phyloP scores from a whole-genome alignment of 768 basidiomycete species.

The Boletus subparvulus region DNA sequence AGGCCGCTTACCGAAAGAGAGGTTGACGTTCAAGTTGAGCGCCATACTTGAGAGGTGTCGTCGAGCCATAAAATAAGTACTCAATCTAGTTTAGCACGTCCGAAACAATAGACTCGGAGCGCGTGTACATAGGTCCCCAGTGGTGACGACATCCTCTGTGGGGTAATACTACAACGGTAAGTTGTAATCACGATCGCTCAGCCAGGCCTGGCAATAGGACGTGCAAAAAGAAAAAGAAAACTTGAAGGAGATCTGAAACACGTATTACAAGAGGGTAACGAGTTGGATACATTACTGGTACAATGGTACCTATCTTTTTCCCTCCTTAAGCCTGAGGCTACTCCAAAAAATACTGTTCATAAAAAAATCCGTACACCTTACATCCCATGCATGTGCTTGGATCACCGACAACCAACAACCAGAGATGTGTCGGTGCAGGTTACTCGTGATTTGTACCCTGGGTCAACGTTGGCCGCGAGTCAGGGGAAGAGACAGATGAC shows the following conservation, averaged over 20 bases:
- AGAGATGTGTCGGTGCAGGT: not conserved
- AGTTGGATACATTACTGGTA: constrained; percentile 25
- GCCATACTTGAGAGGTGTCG: too few relatives aligned
- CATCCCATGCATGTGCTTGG: not conserved
- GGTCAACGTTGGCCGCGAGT: constrained; percentile 24
- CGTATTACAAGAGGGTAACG: constrained; percentile 27
- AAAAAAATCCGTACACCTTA: constrained; percentile 8
- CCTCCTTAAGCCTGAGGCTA: not conserved
- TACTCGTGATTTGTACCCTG: constrained; percentile 17
- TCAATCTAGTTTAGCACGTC: too few relatives aligned
- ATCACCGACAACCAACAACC: not conserved
- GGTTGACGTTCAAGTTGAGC: too few relatives aligned
- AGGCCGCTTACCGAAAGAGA: too few relatives aligned
- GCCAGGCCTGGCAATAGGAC: not conserved
- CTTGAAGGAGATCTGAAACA: not conserved
- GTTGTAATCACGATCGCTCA: too few relatives aligned
- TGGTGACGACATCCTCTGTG: too few relatives aligned
- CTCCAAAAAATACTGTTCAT: constrained; percentile 6
- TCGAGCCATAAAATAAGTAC: too few relatives aligned
- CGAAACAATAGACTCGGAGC: not conserved
- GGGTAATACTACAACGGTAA: too few relatives aligned
- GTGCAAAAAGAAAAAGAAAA: not conserved
- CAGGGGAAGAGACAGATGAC: constrained; percentile 21
- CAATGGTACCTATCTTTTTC: constrained; percentile 18
- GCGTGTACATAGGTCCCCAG: too few relatives aligned